Evolutionary conservation across 371 early-diverging fungal genomes (phyloP), one percentile per base, ranked within the genome.

Genomic region (Mortierella sp.): DNA sequence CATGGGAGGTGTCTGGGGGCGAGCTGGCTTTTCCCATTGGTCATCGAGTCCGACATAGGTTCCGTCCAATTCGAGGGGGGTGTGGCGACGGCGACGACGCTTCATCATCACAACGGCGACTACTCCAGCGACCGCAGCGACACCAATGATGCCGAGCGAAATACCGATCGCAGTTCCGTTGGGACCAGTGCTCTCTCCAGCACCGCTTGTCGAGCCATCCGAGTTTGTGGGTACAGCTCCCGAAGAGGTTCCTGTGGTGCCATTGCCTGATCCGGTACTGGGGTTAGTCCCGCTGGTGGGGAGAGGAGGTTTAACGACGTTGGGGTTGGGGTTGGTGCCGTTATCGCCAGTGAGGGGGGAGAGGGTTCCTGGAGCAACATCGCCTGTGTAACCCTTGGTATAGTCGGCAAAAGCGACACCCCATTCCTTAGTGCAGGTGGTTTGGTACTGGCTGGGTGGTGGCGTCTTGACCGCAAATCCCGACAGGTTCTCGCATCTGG

Each of bases 21-120:
- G 83, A 5, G 59, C 57, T 9, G 79, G 80, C 43, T 83, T 83
- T 55, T 83, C 83, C 83, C 83, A 79, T 16, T 79, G 74, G 40
- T 83, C 75, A n/a, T 83, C 80, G 48, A 80, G 40, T 28, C 76
- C 76, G 50, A 78, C 82, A 61, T 78, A 82, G 55, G 72, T 57
- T 1, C 59, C 82, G 43, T 80, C 80, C 64, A 83, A 55, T 1
- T 79, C 76, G 50, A 84, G 72, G 5, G 85, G 85, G 28, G 69
- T 74, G 53, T 75, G 82, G 44, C 83, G 83, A 71, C 80, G 83
- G 44, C 83, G 83, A 48, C 73, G 73, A 50, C 83, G 79, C 74
- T 74, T 79, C 77, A 83, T 83, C 77, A 76, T 77, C 40, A 76
- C 50, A 14, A 83, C 55, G 4, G 83, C 76, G 21, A 72, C 31